Evolutionary conservation across 768 basidiomycete species (phyloP).

Genomic region (Suillus cothurnatus): DNA sequence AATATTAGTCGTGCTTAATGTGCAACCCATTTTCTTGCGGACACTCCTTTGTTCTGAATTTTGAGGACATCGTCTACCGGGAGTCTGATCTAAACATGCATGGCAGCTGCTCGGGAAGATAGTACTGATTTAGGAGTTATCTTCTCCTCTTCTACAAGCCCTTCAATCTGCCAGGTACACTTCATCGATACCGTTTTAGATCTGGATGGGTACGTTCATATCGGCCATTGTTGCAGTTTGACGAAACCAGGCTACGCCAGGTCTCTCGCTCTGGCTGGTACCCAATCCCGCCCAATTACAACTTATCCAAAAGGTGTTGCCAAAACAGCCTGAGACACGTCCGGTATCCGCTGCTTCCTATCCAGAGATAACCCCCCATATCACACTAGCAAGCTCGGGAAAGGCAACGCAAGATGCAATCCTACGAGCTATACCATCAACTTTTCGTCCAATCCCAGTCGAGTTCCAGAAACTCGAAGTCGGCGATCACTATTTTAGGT

Average conservation of each 20-base stretch:
- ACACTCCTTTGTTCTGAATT: conserved; percentile 4
- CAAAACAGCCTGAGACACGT: conserved; percentile 21
- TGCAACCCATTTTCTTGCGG: background rate
- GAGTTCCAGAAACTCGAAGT: conserved; percentile 56
- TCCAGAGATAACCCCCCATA: conserved; percentile 66
- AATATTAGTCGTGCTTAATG: background rate
- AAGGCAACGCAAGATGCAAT: conserved; percentile 22
- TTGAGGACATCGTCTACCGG: background rate
- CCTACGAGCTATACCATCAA: conserved; percentile 41
- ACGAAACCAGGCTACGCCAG: conserved; percentile 39
- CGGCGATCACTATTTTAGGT: conserved; percentile 69
- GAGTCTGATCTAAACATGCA: background rate
- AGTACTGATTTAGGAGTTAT: background rate
- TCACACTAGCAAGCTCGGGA: conserved; percentile 53
- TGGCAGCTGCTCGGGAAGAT: background rate
- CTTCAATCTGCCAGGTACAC: background rate
- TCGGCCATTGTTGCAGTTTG: background rate
- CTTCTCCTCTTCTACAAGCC: background rate
- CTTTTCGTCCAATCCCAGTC: conserved; percentile 39
- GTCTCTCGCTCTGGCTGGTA: conserved; percentile 72
- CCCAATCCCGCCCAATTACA: conserved; percentile 48
- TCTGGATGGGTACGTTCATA: background rate
- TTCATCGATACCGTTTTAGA: background rate
- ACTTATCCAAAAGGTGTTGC: conserved; percentile 52
- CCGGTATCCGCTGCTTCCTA: conserved; percentile 45